Base-by-base conservation (phyloP, 1,284 basidiomycete genomes). In the Ganoderma leucocontextum region DNA sequence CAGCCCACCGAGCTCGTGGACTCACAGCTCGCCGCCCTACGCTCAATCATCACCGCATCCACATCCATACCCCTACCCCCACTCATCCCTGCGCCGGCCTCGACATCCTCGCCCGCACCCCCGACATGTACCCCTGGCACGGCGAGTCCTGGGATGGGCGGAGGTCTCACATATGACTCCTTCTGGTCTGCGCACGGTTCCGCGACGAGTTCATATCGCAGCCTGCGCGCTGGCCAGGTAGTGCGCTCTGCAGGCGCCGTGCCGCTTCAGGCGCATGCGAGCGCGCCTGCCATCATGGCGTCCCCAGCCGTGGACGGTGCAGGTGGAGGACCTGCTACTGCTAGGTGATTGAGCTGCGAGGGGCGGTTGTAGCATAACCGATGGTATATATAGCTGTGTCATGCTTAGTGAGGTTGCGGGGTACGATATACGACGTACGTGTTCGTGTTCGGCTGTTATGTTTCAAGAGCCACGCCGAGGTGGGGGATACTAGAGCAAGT, bases 151-250 rank as follows among this genome's bases (percentile, higher is more conserved):
- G 66, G 47, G 17, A 35, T 52, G 2, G 59, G 68, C 62, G 53
- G 57, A 3, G 71, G 72, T 8, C 79, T 90, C 60, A 91, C 89
- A 5, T 90, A 91, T 72, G 89, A 90, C 75, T 86, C 87, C 0
- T 90, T 91, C 73, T 91, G 89, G 89, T 89, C 87, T 2, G 82
- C 86, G 7, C 85, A 87, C 70, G 79, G 81, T 6, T 78, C 82
- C 13, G 62, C 65, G 35, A 71, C 68, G 29, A 49, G 64, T 1
- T 63, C 72, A 22, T 71, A 73, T 38, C 64, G 72, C 17, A 29
- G 60, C 8, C n/a, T 68, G 33, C 52, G 66, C 15, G 49, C 62
- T 8, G 60, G 38, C 1, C 67, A 65, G n/a, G 33, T 39, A 1
- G 47, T 58, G 9, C 69, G 61, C 5, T 6, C 58, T n/a, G 4